Evolutionary conservation across 164 flowering plant genomes (phyloP), one percentile per base, ranked within the genome.

Genomic region (Kalanchoe fedtschenkoi): DNA sequence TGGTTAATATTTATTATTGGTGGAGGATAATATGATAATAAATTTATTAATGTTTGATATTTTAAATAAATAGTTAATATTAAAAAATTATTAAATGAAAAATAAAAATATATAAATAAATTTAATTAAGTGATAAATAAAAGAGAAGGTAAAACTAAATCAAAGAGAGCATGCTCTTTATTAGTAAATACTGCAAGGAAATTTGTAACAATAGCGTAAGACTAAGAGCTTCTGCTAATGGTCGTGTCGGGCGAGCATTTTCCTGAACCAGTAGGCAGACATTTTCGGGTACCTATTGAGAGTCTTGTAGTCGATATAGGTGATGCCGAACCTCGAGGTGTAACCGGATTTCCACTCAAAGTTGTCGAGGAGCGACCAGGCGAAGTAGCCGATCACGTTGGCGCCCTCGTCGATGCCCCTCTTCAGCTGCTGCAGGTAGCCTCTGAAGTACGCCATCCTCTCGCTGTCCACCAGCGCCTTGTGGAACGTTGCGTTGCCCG

Each of bases 181-280:
- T n/a, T n/a, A n/a, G n/a, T n/a, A n/a, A n/a, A n/a, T n/a, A n/a
- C n/a, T n/a, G n/a, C n/a, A n/a, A n/a, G n/a, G n/a, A n/a, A n/a
- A n/a, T n/a, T n/a, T n/a, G n/a, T n/a, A n/a, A n/a, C n/a, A n/a
- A n/a, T n/a, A n/a, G n/a, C n/a, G n/a, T n/a, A n/a, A n/a, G n/a
- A n/a, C n/a, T n/a, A n/a, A n/a, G n/a, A n/a, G n/a, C n/a, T n/a
- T n/a, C n/a, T n/a, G n/a, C 60, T 57, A 34, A 30, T 57, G 37
- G 5, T 32, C 17, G 17, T 55, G 34, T 62, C 22, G 41, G 17
- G 32, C 21, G 14, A 62, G 56, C 53, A 62, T 42, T 14, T 62
- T 62, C 65, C 51, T 62, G 44, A 62, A 62, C 65, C 65, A 62
- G 44, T 33, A 13, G 17, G 65, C 65, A 26, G 65, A 62, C 26